phyloP scores from a whole-genome alignment of 352 stramenopile species.

The Labyrinthula sp. region DNA sequence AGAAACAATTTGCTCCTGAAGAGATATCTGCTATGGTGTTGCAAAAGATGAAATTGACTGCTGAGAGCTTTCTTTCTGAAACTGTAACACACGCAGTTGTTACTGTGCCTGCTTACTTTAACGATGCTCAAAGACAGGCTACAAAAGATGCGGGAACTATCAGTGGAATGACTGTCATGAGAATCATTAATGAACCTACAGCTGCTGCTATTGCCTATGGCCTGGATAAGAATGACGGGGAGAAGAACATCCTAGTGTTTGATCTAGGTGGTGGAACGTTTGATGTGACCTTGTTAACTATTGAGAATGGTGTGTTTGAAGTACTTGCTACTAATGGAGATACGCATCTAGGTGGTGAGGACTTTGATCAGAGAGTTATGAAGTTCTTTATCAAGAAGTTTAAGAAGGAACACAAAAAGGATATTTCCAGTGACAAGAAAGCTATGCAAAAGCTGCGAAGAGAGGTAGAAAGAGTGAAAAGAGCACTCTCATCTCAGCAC shows the following conservation, averaged over 20 bases:
- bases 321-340: conserved; percentile 95
- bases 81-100: conserved; percentile 41
- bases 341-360: conserved; percentile 94
- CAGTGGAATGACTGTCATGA: conserved; percentile 81
- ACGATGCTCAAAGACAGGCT: conserved; percentile 94
- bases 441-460: conserved; percentile 84
- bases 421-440: conserved; percentile 76
- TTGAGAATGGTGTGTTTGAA: conserved; percentile 95
- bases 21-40: conserved; percentile 98
- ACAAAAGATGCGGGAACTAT: conserved; percentile 98
- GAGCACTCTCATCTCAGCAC: conserved; percentile 77
- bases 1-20: conserved; percentile 80
- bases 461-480: conserved; percentile 91
- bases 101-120: conserved; percentile 93
- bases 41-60: conserved; percentile 95
- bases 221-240: conserved; percentile 60
- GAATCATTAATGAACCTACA: conserved; percentile 99
- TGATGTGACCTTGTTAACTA: conserved; percentile 95
- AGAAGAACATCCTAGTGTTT: conserved; percentile 73
- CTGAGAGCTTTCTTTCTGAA: conserved; percentile 88
- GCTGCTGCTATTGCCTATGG: conserved; percentile 75
- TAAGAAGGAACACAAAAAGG: conserved; percentile 80
- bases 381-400: conserved; percentile 99
- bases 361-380: conserved; percentile 98
- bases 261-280: conserved; percentile 73